phyloP scores from a whole-genome alignment of 2,329 filamentous ascomycete genomes.

The Neofusicoccum ribis region DNA sequence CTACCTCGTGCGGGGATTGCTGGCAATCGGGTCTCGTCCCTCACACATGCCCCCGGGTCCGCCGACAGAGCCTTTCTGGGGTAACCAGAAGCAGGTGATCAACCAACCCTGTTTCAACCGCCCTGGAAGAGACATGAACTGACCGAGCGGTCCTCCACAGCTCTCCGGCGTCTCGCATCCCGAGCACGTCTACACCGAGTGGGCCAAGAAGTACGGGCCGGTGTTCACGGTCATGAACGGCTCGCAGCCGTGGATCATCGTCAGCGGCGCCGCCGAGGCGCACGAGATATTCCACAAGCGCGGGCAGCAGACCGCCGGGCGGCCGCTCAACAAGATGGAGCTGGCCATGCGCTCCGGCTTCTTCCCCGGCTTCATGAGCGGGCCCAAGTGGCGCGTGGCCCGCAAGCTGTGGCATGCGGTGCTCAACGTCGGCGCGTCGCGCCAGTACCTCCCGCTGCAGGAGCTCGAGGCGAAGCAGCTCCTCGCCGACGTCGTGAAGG shows the following conservation, averaged over 20 bases:
- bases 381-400: constrained; percentile 8
- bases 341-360: background rate
- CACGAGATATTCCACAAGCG: constrained; percentile 6
- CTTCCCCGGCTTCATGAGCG: background rate
- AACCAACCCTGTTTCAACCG: background rate
- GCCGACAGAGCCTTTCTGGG: constrained; percentile 52
- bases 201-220: constrained; percentile 55
- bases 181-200: constrained; percentile 50
- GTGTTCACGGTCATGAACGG: constrained; percentile 55
- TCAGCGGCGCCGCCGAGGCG: background rate
- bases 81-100: constrained; percentile 49
- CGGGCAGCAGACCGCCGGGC: background rate
- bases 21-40: constrained; percentile 28
- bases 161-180: constrained; percentile 27
- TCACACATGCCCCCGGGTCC: constrained; percentile 50
- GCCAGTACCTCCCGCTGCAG: constrained; percentile 19
- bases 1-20: background rate
- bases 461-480: constrained; percentile 17
- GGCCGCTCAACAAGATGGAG: background rate
- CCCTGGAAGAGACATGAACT: background rate
- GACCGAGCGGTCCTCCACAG: background rate
- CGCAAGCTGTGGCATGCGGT: constrained; percentile 19
- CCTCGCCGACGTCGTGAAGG: background rate
- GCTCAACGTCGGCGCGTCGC: constrained; percentile 13
- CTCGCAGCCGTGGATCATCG: constrained; percentile 21